Evolutionary conservation across 768 basidiomycete genomes (phyloP), one percentile per base, ranked within the genome.

Genomic region (Cyathus striatus): DNA sequence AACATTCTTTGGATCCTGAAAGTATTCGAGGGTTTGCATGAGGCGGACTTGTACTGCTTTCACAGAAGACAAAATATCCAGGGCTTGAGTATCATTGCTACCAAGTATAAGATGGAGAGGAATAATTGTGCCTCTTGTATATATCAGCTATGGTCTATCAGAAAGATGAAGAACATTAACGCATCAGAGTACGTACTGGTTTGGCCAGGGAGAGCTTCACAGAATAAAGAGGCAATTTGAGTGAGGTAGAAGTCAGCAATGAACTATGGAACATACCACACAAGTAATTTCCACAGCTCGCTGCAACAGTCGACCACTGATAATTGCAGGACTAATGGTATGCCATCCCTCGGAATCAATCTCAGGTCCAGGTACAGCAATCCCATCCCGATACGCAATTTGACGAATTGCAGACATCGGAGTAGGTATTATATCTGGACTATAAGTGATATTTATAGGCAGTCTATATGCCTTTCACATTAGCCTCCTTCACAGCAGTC

Each of bases 101-200:
- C 32, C 33, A 14, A 57, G 39, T 4, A 42, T 43, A 13, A 58
- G n/a, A 39, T 52, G 51, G 42, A 56, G 58, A 14, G 60, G 54
- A 17, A 61, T 56, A 14, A 52, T 45, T n/a, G 55, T 51, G 3
- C 56, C 57, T 20, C 57, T 46, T 3, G 58, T 53, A 43, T 61
- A 61, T 3, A 45, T 46, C 3, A 57, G 40, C 58, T 57, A 25
- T 17, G n/a, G 16, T 7, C 9, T 7, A 7, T 32, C 3, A 24
- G 5, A 37, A 32, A 13, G 4, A 38, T 17, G 12, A 13, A 23
- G 3, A 16, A 5, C 17, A 22, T n/a, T 6, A 2, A 13, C n/a
- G 18, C 18, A 23, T 3, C 21, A 22, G 6, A 16, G 9, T 23
- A 43, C 48, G 16, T 35, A 60, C 59, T 6, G 60, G 60, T 5